Evolutionary conservation across 176 grass and related monocot species (phyloP).

Genomic region (Ensete ventricosum): DNA sequence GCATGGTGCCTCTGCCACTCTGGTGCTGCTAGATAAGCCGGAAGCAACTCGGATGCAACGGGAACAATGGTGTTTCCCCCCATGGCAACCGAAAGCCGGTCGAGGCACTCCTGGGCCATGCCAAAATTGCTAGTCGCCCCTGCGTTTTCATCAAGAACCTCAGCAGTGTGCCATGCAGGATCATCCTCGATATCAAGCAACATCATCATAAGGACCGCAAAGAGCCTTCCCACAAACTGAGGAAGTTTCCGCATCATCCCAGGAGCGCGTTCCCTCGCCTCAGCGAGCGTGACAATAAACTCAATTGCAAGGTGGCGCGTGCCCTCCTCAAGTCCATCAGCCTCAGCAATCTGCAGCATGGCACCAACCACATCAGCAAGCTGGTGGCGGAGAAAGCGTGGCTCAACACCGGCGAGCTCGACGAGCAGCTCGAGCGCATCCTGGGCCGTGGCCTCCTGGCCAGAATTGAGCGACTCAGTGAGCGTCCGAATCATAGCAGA

Average conservation of each 20-base stretch:
- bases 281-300: conserved; percentile 82
- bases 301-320: conserved; percentile 86
- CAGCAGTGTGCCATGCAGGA: conserved; percentile 65
- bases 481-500: conserved; percentile 90
- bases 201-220: conserved; percentile 96
- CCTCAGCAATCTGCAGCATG: conserved; percentile 87
- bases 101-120: conserved; percentile 90
- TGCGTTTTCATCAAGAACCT: conserved; percentile 77
- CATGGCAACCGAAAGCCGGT: conserved; percentile 74
- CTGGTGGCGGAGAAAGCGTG: conserved; percentile 74
- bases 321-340: conserved; percentile 67
- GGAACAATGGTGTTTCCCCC: conserved; percentile 88
- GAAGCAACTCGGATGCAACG: conserved; percentile 75
- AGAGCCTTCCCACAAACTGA: conserved; percentile 76
- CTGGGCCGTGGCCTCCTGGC: conserved; percentile 78
- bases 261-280: conserved; percentile 83
- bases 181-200: conserved; percentile 91
- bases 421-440: conserved; percentile 88
- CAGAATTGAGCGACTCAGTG: conserved; percentile 72
- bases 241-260: conserved; percentile 96
- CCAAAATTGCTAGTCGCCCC: conserved; percentile 89
- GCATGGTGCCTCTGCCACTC: conserved; percentile 99
- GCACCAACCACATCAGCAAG: conserved; percentile 74
- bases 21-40: conserved; percentile 58
- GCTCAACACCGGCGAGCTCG: conserved; percentile 77